Evolutionary conservation across 768 basidiomycete genomes (phyloP), one percentile per base, ranked within the genome.

Genomic region (Suillus spraguei): DNA sequence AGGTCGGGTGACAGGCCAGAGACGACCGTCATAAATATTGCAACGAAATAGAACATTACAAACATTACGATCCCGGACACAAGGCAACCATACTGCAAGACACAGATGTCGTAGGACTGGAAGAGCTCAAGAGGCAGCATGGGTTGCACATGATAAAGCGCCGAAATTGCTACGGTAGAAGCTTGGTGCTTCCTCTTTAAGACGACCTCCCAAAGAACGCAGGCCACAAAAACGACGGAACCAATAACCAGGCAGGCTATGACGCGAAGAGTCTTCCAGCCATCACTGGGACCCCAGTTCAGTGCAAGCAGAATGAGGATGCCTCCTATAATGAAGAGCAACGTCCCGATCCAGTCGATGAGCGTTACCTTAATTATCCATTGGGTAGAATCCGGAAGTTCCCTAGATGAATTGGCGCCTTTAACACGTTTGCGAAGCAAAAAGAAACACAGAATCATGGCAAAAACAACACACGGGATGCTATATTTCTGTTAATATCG

Each of bases 21-120:
- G n/a, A 82, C 83, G 67, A 83, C 74, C 24, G 77, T 78, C 71
- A 82, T 79, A 71, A 85, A 85, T 59, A 84, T 81, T 0, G 83
- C 76, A 49, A 85, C 75, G 64, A 85, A 84, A 68, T 85, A 85
- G 70, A 85, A 83, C 76, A 80, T 79, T 58, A 82, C 82, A 63
- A 83, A 72, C 77, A 80, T 80, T 63, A 85, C 76, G 69, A 85
- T 80, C 9, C 83, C 83, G 1, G 72, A 72, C 13, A 80, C 74
- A 60, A 82, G 78, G 20, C 77, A 73, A 20, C 68, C 76, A 63
- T 74, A 79, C 64, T 76, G 74, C 46, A 74, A 74, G 5, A 77
- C 75, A 58, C 76, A 78, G 50, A 84, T 67, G 65, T 85, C 80
- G 35, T 72, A 75, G 56, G 76, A 78, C 14, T 70, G 70, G 72